Evolutionary conservation across 1,284 basidiomycete genomes (phyloP), one percentile per base, ranked within the genome.

Genomic region (Boletus semigastroideus): DNA sequence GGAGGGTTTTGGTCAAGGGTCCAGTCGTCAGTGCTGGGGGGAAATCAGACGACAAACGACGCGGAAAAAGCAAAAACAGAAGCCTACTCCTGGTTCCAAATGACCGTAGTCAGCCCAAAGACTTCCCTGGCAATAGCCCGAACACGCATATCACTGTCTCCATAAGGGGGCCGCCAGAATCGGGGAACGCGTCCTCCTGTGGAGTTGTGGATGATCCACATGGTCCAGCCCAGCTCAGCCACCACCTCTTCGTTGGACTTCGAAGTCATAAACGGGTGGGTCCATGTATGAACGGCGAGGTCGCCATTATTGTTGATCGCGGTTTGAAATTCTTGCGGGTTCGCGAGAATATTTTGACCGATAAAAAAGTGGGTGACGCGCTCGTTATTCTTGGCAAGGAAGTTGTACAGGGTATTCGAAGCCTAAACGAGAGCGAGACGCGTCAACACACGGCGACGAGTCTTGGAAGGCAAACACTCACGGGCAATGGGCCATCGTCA

Each of bases 361-460:
- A 94, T 93, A 73, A 91, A 79, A 66, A 93, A 94, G 67, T 93
- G 90, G 1, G 91, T 94, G 2, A 83, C 81, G 9, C 66, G 76
- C 51, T 83, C 68, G 48, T 83, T 78, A 52, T 91, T 77, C n/a
- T 72, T 49, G 55, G 76, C 57, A 46, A 93, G 72, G 66, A 90
- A 92, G 11, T 70, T 49, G 64, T 82, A 80, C 17, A 86, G 72
- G 3, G 42, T 5, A 5, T 12, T 33, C 41, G 62, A 71, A 46
- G 64, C n/a, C 61, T 65, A 57, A n/a, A 36, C n/a, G 34, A 51
- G 14, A 16, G 25, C 7, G 25, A 39, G 16, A 45, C 42, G 1
- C 36, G 46, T 68, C 38, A 64, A 28, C 19, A 14, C 12, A 17
- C 25, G 68, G 53, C 45, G 68, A 45, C 75, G 68, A n/a, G 50